phyloP scores from a whole-genome alignment of 371 early-diverging fungal genomes.

The Dichotomocladium elegans region DNA sequence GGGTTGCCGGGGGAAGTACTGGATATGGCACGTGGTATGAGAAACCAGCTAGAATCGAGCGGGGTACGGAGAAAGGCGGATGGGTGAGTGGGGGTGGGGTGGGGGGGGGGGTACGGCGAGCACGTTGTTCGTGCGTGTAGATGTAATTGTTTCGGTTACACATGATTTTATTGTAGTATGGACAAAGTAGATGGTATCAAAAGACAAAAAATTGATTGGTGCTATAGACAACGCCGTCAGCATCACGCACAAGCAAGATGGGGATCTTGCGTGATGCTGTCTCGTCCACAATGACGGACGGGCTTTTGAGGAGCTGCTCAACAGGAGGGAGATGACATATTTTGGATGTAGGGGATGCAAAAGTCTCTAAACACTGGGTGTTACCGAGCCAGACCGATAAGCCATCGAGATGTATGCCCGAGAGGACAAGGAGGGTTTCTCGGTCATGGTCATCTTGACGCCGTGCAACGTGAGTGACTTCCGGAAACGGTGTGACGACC shows the following conservation, averaged over 20 bases:
- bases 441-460: background rate
- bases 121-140: too few species aligned
- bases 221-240: slow-evolving; percentile 17
- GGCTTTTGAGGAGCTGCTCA: slow-evolving; percentile 18
- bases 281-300: slow-evolving; percentile 7
- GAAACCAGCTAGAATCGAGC: too few species aligned
- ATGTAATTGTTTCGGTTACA: too few species aligned
- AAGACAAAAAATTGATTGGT: too few species aligned
- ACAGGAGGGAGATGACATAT: slow-evolving; percentile 27
- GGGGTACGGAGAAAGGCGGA: too few species aligned
- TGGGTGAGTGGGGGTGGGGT: too few species aligned
- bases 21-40: too few species aligned
- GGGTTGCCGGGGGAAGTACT: too few species aligned
- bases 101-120: too few species aligned
- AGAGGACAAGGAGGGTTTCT: too few species aligned
- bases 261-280: slow-evolving; percentile 7
- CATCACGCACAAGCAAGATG: slow-evolving; percentile 12
- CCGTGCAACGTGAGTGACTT: background rate
- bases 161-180: too few species aligned
- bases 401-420: slow-evolving; percentile 58
- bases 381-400: slow-evolving; percentile 61
- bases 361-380: slow-evolving; percentile 29
- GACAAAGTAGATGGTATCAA: too few species aligned
- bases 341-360: slow-evolving; percentile 21
- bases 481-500: slow-evolving; percentile 10